phyloP scores from a whole-genome alignment of 2,329 filamentous ascomycete genomes.

The Talaromyces sp. region DNA sequence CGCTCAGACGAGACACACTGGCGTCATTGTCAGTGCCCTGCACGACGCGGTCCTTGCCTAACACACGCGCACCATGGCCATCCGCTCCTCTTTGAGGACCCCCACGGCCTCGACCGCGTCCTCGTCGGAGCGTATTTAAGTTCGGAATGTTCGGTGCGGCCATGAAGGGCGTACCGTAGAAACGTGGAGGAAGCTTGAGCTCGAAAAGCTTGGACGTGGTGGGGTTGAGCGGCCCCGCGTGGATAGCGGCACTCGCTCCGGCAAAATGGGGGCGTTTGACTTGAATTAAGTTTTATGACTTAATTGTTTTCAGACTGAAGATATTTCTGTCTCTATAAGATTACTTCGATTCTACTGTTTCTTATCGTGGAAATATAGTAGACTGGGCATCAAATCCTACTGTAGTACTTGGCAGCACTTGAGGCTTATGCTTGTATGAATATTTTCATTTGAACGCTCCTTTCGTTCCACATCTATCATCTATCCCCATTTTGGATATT shows the following conservation, averaged over 20 bases:
- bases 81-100: conserved; percentile 18
- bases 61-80: conserved; percentile 34
- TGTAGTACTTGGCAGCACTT: no score
- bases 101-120: conserved; percentile 51
- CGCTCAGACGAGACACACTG: conserved; percentile 83
- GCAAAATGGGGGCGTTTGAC: neutral
- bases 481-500: neutral
- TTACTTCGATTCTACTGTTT: no score
- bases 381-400: no score
- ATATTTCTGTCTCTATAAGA: no score
- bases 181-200: conserved; percentile 3
- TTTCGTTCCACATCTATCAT: neutral
- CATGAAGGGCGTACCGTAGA: conserved; percentile 53
- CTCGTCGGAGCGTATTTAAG: conserved; percentile 63
- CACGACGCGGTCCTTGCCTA: conserved; percentile 70
- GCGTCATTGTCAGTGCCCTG: conserved; percentile 93
- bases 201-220: conserved; percentile 8
- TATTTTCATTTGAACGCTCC: neutral
- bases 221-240: conserved; percentile 14
- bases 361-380: no score
- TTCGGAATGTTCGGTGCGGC: conserved; percentile 77
- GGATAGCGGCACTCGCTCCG: conserved; percentile 4
- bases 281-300: no score
- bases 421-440: neutral
- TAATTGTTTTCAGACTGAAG: no score